phyloP scores from a whole-genome alignment of 31 red algal species.

The Pterothamnion heteromorphum region DNA sequence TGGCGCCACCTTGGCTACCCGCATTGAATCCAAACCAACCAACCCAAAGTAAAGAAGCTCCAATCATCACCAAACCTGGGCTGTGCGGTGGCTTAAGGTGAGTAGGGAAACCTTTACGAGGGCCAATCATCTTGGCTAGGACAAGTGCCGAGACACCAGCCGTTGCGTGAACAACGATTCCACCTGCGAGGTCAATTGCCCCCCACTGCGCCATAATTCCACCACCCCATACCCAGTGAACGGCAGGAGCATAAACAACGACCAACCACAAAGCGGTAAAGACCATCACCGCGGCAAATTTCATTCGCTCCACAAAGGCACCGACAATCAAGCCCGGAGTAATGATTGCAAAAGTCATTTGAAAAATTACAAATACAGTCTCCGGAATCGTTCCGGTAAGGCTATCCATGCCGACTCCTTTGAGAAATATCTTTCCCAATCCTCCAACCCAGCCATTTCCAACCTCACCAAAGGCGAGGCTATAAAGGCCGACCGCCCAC shows the following conservation, averaged over 20 bases:
- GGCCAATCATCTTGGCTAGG: neutral
- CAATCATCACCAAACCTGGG: neutral
- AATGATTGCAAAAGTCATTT: slow-evolving; percentile 1
- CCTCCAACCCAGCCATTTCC: neutral
- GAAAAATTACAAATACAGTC: neutral
- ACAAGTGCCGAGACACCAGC: neutral
- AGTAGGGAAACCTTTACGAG: neutral
- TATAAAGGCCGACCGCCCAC: neutral
- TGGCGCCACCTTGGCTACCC: neutral
- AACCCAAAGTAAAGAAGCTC: neutral
- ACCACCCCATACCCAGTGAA: neutral
- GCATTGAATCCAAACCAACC: slow-evolving; percentile 36
- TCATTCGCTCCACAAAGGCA: slow-evolving; percentile 17
- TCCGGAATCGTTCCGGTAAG: neutral
- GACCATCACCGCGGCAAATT: neutral
- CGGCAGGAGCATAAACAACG: neutral
- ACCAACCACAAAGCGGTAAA: neutral
- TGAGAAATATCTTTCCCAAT: neutral
- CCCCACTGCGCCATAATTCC: neutral
- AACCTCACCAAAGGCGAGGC: neutral
- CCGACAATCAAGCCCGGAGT: neutral
- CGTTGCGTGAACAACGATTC: neutral
- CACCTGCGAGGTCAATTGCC: neutral
- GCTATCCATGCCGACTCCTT: neutral
- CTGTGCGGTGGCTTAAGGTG: neutral